Conservation (phyloP, 768 basidiomycete species). For the Saitozyma sp. region DNA sequence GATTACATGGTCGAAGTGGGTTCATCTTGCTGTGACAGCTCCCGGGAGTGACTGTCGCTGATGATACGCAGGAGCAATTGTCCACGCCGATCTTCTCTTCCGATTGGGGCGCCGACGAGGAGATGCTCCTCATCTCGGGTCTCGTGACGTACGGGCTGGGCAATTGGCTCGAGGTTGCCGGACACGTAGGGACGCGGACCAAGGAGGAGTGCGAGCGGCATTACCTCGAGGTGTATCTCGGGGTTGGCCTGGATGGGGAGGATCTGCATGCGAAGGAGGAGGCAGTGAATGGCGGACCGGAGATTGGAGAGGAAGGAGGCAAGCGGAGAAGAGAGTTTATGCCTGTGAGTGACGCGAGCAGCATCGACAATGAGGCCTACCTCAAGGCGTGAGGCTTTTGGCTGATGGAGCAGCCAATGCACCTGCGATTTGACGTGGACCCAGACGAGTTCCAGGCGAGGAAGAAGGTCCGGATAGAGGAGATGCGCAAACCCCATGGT, state of each 20-base stretch:
- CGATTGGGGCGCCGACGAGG: constrained; percentile 99
- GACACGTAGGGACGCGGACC: constrained; percentile 85
- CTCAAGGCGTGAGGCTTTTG: constrained; percentile 32
- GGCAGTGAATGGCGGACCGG: constrained; percentile 3
- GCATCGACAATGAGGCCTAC: neutral
- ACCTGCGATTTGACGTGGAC: constrained; percentile 64
- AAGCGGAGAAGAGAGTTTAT: constrained; percentile 43
- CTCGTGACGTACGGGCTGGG: constrained; percentile 83
- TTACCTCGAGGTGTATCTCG: constrained; percentile 76
- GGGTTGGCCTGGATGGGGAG: constrained; percentile 60
- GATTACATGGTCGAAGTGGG: constrained; percentile 86
- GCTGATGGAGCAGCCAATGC: constrained; percentile 40
- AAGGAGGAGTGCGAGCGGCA: constrained; percentile 91
- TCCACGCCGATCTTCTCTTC: constrained; percentile 92
- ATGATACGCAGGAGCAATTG: constrained; percentile 72
- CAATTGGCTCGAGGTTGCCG: constrained; percentile 95
- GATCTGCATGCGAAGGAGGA: constrained; percentile 14
- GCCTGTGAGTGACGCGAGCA: constrained; percentile 35
- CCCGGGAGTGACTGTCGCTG: neutral
- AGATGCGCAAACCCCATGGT: constrained; percentile 60
- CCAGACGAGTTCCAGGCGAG: constrained; percentile 80
- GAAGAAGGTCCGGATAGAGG: constrained; percentile 84
- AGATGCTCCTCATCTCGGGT: constrained; percentile 84
- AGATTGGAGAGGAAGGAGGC: constrained; percentile 5
- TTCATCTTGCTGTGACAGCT: constrained; percentile 15